Evolutionary conservation across 805 yeast genomes (phyloP), one percentile per base, ranked within the genome.

Genomic region (Candida argentea): DNA sequence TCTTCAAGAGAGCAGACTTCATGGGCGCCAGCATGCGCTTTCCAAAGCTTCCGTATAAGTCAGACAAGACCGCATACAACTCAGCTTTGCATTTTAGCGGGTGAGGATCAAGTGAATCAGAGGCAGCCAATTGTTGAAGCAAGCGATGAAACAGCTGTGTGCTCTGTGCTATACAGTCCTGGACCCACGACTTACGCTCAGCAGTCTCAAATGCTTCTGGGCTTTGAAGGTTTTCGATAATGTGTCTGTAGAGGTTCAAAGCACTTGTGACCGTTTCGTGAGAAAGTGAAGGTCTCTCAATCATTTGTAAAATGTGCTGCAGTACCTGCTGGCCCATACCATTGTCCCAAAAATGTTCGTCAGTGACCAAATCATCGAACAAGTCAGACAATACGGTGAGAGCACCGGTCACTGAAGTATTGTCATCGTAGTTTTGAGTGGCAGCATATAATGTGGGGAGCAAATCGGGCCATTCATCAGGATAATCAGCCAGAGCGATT

Each of bases 401-500:
- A 0, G 78, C 73, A 11, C 82, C 82, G 17, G 72, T 40, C 18
- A 70, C 44, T 14, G 56, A 51, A 23, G 32, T 42, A n/a, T 42
- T 37, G 29, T 58, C 42, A 4, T 34, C 32, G 19, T 48, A 44
- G 6, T 57, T 44, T 6, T 50, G 42, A 20, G 70, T 60, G 16
- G 51, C 48, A 2, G 44, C 44, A 41, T 73, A 75, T 13, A 84
- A 43, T 5, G 50, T 50, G 19, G 52, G 44, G 31, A 82, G 46
- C 26, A 87, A 57, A 14, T 63, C 67, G 1, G 96, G 94, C 97
- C 97, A 89, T 47, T 85, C 94, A 46, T 91, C 97, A 0, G 98
- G 98, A 44, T 72, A 89, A 45, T 89, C 98, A 2, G 76, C 81
- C 3, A 81, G 79, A 1, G 94, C 85, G 10, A 89, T 82, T 43